Conservation (phyloP, 2,329 filamentous ascomycete species). For the Fusarium praegraminearum region DNA sequence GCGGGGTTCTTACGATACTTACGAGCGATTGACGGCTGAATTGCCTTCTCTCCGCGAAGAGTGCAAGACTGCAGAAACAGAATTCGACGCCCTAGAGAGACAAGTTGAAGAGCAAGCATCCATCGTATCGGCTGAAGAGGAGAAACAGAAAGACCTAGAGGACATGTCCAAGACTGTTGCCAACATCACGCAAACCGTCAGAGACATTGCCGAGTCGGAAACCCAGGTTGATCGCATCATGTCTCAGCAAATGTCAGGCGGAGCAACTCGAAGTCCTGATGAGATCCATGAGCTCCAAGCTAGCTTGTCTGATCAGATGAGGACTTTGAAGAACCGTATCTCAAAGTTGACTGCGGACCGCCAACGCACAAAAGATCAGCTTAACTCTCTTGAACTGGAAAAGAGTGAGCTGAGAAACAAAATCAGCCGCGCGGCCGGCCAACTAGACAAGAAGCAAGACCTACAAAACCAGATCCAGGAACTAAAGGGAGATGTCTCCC, state of each 20-base stretch:
- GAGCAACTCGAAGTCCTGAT: slow-evolving; percentile 76
- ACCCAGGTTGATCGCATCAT: slow-evolving; percentile 79
- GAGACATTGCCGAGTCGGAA: slow-evolving; percentile 78
- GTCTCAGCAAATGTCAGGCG: slow-evolving; percentile 78
- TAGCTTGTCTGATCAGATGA: slow-evolving; percentile 73
- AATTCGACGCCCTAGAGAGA: slow-evolving; percentile 70
- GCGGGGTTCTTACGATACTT: slow-evolving; percentile 78
- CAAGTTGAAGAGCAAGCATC: slow-evolving; percentile 77
- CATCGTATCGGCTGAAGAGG: slow-evolving; percentile 72
- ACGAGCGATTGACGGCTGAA: slow-evolving; percentile 76
- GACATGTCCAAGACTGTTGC: slow-evolving; percentile 80
- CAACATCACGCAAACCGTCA: slow-evolving; percentile 78
- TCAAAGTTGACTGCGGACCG: slow-evolving; percentile 75
- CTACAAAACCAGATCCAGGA: slow-evolving; percentile 79
- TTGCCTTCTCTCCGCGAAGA: slow-evolving; percentile 77
- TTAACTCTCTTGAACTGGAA: slow-evolving; percentile 80
- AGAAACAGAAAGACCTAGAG: slow-evolving; percentile 78
- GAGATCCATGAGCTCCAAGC: slow-evolving; percentile 85
- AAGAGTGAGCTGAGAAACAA: slow-evolving; percentile 80
- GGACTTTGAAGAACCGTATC: slow-evolving; percentile 71
- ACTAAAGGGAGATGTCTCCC: slow-evolving; percentile 73
- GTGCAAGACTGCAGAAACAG: slow-evolving; percentile 69
- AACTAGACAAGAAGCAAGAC: slow-evolving; percentile 83
- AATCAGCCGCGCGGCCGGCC: slow-evolving; percentile 75
- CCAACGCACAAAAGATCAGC: slow-evolving; percentile 75